Conservation (phyloP, 306 rosid genomes). For the Leucaena leucocephala region DNA sequence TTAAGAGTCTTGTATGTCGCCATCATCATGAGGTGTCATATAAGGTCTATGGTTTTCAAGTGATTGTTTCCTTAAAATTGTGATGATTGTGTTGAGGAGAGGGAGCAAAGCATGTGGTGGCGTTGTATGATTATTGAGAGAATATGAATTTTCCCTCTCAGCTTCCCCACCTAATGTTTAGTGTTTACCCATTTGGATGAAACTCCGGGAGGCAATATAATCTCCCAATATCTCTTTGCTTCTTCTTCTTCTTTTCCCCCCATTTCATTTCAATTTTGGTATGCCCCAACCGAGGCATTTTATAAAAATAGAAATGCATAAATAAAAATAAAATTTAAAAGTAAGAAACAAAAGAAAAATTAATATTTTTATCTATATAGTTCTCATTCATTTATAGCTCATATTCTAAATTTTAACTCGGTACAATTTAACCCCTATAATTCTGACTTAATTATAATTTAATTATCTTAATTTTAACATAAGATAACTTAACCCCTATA, state of each 20-base stretch:
- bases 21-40: background rate
- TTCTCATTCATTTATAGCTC: no score
- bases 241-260: background rate
- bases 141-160: background rate
- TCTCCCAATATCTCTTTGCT: background rate
- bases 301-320: background rate
- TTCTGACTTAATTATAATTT: no score
- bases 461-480: no score
- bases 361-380: no score
- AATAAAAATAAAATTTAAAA: background rate
- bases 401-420: no score
- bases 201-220: background rate
- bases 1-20: background rate
- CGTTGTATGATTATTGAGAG: background rate
- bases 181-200: background rate
- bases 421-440: no score
- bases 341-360: no score
- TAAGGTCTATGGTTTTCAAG: background rate
- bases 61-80: background rate
- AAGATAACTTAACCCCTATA: no score
- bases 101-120: background rate
- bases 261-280: no score
- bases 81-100: background rate
- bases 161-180: background rate
- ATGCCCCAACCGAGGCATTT: background rate